Percentiles rank a stretch among this genome's conserved stretches.
Evolutionary conservation across 352 stramenopile species (phyloP).

Genomic region (Phytopythium delawarense): DNA sequence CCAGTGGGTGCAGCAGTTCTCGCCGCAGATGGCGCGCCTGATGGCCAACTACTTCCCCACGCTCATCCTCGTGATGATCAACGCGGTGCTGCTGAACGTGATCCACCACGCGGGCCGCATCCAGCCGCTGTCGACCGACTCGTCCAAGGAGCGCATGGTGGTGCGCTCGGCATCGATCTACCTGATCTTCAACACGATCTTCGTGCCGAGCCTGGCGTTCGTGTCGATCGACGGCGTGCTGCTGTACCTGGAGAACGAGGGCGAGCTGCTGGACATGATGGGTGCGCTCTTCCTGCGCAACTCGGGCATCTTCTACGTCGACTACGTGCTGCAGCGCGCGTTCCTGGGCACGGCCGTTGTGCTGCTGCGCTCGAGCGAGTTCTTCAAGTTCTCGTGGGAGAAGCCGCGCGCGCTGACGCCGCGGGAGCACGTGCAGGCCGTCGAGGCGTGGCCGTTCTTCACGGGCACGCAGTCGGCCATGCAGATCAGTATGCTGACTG

Average conservation of each 20-base stretch:
- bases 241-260: slow-evolving; percentile 70
- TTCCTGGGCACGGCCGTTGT: slow-evolving; percentile 79
- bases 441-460: slow-evolving; percentile 80
- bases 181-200: slow-evolving; percentile 88
- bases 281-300: slow-evolving; percentile 86
- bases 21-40: slow-evolving; percentile 78
- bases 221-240: slow-evolving; percentile 83
- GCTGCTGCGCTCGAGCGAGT: slow-evolving; percentile 72
- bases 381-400: slow-evolving; percentile 75
- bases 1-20: slow-evolving; percentile 51
- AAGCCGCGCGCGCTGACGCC: slow-evolving; percentile 75
- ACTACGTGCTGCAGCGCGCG: slow-evolving; percentile 81
- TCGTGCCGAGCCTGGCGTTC: slow-evolving; percentile 81
- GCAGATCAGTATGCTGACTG: slow-evolving; percentile 80
- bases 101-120: slow-evolving; percentile 77
- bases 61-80: slow-evolving; percentile 87
- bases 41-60: slow-evolving; percentile 77
- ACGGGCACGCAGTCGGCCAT: slow-evolving; percentile 79
- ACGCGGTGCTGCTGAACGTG: slow-evolving; percentile 81
- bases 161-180: slow-evolving; percentile 75
- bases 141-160: slow-evolving; percentile 80
- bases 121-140: slow-evolving; percentile 82
- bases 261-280: slow-evolving; percentile 75
- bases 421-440: slow-evolving; percentile 59
- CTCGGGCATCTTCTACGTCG: slow-evolving; percentile 87